Conservation (phyloP, 2,329 filamentous ascomycete species). For the Scedosporium minutisporum region DNA sequence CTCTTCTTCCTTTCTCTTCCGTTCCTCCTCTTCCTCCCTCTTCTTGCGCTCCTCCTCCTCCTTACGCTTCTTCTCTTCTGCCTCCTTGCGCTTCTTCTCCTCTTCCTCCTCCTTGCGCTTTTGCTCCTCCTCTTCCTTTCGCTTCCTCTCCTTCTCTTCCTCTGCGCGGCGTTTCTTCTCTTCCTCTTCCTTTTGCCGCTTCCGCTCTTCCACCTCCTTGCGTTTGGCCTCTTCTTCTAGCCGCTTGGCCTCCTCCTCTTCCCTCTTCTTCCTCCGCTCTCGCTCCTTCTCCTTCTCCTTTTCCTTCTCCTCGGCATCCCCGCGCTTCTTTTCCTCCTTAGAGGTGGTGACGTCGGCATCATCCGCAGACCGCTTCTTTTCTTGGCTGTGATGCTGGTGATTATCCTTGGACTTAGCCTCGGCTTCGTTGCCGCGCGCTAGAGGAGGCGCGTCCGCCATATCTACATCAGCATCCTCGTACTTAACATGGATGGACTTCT, state of each 20-base stretch:
- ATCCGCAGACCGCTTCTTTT: conserved; percentile 22
- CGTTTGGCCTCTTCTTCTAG: conserved; percentile 16
- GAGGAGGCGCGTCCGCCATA: conserved; percentile 34
- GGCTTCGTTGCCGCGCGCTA: conserved; percentile 2
- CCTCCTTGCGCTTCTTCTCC: conserved; percentile 24
- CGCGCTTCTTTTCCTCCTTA: conserved; percentile 27
- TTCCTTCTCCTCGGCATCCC: conserved; percentile 19
- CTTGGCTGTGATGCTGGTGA: conserved; percentile 23
- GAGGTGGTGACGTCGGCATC: conserved; percentile 23
- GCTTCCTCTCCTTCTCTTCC: conserved; percentile 25
- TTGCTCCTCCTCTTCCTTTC: conserved; percentile 18
- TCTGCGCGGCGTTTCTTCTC: conserved; percentile 17
- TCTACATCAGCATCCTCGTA: conserved; percentile 47
- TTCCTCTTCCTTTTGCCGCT: conserved; percentile 10
- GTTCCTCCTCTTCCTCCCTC: conserved; percentile 18
- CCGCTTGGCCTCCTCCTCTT: conserved; percentile 12
- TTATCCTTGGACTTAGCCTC: conserved; percentile 26
- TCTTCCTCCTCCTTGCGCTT: conserved; percentile 14
- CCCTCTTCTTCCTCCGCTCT: conserved; percentile 18
- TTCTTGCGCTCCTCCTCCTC: conserved; percentile 26
- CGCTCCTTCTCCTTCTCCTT: conserved; percentile 21
- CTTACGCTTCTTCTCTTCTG: conserved; percentile 14
- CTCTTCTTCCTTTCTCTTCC: conserved; percentile 14
- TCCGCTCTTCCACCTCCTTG: conserved; percentile 16
- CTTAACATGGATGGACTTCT: conserved; percentile 46